A percentile compares a stretch with the other conserved stretches of the same genome.
Conservation (phyloP, 2,329 filamentous ascomycete genomes). For the Sarocladium oryzae region DNA sequence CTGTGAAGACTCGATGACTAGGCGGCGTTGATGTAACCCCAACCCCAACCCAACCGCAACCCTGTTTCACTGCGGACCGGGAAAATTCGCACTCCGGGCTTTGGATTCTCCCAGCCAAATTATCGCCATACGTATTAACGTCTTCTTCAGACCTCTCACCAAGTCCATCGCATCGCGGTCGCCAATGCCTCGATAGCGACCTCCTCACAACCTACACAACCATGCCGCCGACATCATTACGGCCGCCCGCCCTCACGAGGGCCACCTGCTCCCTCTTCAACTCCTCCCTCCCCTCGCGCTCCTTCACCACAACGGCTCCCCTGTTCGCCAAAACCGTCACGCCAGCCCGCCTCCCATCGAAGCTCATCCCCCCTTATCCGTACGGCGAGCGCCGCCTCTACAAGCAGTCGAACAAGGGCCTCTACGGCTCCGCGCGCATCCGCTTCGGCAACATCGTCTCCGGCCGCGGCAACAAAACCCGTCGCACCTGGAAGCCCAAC, state of each 20-base stretch:
- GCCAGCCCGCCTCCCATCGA: slow-evolving; percentile 37
- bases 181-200: slow-evolving; percentile 15
- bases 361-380: slow-evolving; percentile 61
- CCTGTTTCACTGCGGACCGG: background rate
- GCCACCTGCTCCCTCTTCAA: slow-evolving; percentile 11
- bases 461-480: slow-evolving; percentile 61
- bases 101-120: background rate
- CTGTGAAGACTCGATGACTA: no score
- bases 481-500: slow-evolving; percentile 70
- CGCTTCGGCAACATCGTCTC: slow-evolving; percentile 77
- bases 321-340: slow-evolving; percentile 34
- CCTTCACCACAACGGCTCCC: slow-evolving; percentile 31
- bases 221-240: slow-evolving; percentile 9
- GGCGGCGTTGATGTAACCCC: no score
- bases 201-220: slow-evolving; percentile 1
- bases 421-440: slow-evolving; percentile 65
- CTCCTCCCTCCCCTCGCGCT: slow-evolving; percentile 12
- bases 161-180: slow-evolving; percentile 11
- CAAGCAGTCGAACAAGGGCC: slow-evolving; percentile 73
- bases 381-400: slow-evolving; percentile 64
- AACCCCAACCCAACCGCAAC: no score
- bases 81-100: background rate
- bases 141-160: slow-evolving; percentile 9
- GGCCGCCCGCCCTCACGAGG: slow-evolving; percentile 11
- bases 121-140: slow-evolving; percentile 3